Evolutionary conservation across 805 yeast species (phyloP).

Genomic region (Candida peoriensis): DNA sequence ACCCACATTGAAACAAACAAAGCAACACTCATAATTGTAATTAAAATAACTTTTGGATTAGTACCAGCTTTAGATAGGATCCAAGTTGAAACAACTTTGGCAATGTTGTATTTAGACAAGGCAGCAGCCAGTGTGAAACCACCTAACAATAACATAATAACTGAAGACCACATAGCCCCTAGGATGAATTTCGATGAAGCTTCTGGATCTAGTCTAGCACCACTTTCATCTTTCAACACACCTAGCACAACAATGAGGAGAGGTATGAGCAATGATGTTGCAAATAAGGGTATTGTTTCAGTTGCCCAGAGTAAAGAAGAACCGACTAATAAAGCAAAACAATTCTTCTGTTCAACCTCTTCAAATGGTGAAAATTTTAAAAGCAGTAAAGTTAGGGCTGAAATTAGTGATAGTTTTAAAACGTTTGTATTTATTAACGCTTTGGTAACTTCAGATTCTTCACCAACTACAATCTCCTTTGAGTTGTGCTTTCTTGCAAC

Average conservation of each 20-base stretch:
- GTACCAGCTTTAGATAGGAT: conserved; percentile 82
- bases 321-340: conserved; percentile 77
- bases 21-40: conserved; percentile 83
- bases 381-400: conserved; percentile 40
- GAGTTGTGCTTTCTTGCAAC: conserved; percentile 27
- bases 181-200: conserved; percentile 72
- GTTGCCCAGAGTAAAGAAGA: conserved; percentile 94
- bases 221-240: conserved; percentile 55
- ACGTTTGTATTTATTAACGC: conserved; percentile 27
- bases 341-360: conserved; percentile 60
- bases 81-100: conserved; percentile 77
- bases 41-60: conserved; percentile 68
- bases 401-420: conserved; percentile 44
- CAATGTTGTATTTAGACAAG: conserved; percentile 83
- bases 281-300: conserved; percentile 87
- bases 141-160: conserved; percentile 82
- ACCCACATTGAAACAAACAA: conserved; percentile 91
- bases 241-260: conserved; percentile 68
- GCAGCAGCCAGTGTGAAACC: conserved; percentile 97
- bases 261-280: conserved; percentile 82
- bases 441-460: conserved; percentile 23
- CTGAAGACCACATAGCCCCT: conserved; percentile 92
- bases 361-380: conserved; percentile 48
- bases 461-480: conserved; percentile 21
- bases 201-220: conserved; percentile 55